Base-by-base conservation (phyloP, 805 yeast species). In the Metschnikowia peoriensis region DNA sequence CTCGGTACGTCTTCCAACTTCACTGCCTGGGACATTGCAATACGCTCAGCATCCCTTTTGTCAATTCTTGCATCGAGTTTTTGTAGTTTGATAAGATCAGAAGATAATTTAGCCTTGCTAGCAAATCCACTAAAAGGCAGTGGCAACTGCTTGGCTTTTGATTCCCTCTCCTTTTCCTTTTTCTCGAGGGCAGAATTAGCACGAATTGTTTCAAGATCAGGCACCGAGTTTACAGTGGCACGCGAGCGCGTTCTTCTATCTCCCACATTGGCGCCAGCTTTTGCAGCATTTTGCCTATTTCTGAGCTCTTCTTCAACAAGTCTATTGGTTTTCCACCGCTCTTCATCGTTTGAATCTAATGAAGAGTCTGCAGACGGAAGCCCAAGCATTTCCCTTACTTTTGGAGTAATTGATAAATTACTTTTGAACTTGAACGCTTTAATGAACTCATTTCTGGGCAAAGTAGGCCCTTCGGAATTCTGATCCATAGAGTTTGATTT, bases 81-180 rank as follows among this genome's bases (percentile, higher is more conserved):
- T 39, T 60, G 61, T 59, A 67, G 54, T 42, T 65, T 65, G 14
- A 59, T 55, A 44, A 56, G 54, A n/a, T 59, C 51, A 15, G 61
- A 54, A 9, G 59, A 55, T 5, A 64, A 53, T 44, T 62, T 65
- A 8, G 63, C 51, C 38, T 56, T 53, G 45, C 59, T 52, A 1
- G 56, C 41, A 28, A 53, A 57, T 6, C 55, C 58, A 17, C 41
- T 43, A 38, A 59, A 59, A 6, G 62, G 62, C 3, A 15, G 12
- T 6, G 62, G 62, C 32, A 59, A 48, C 1, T 40, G 53, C 17
- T 43, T 52, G 5, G 54, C 55, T 17, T 55, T 47, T 29, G 41
- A 28, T 5, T 52, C 55, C 34, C 47, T 52, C 17, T 48, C 57
- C 16, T 28, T 44, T 37, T 59, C 61, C 27, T 28, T 42, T 8